Percentiles rank a stretch among this genome's conserved stretches.
These are phyloP conservation scores for Cudoniella acicularis DNA, from an alignment of 495 filamentous ascomycete genomes.

Conservation along the genomic window DNA sequence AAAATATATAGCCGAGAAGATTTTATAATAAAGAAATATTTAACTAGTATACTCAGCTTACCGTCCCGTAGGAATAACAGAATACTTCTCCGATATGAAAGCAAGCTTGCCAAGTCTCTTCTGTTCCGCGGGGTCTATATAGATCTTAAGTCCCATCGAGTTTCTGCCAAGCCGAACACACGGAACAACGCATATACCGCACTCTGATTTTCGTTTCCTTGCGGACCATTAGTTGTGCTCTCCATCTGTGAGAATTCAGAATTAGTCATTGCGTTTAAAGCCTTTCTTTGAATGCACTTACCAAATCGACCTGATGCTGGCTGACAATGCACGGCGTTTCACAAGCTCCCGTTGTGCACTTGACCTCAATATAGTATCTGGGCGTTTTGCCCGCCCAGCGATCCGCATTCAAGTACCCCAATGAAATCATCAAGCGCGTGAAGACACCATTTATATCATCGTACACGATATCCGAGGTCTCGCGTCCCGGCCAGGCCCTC, in stretches of 20 bases:
- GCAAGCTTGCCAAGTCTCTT: background rate
- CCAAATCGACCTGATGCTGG: background rate
- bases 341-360: background rate
- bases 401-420: background rate
- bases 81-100: background rate
- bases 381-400: background rate
- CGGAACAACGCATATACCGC: background rate
- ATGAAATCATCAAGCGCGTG: background rate
- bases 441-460: background rate
- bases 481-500: background rate
- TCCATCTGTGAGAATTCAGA: background rate
- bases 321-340: background rate
- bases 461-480: constrained; percentile 7
- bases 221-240: background rate
- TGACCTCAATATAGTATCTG: constrained; percentile 8
- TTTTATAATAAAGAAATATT: too few relatives aligned
- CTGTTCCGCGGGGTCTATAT: background rate
- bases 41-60: background rate
- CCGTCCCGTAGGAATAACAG: background rate
- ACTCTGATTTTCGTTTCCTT: background rate
- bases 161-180: background rate
- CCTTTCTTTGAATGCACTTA: background rate
- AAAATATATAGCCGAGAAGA: too few relatives aligned
- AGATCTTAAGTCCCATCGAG: background rate
- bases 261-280: background rate